These are phyloP conservation scores for Tephrocybe sp. DNA, from an alignment of 768 basidiomycete genomes.

Conservation along the genomic window DNA sequence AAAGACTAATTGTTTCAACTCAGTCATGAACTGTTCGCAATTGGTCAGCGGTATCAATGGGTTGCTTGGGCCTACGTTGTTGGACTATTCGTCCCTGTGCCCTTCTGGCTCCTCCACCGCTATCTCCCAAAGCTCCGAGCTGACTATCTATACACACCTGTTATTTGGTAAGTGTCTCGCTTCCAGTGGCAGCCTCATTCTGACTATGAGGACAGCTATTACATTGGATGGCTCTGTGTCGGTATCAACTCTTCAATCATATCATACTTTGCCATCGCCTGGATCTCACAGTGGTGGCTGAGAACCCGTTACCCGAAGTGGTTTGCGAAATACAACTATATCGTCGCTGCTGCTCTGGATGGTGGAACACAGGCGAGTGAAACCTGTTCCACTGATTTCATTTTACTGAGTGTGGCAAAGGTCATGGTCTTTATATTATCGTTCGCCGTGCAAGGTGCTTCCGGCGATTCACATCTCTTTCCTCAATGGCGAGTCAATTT, in stretches of 20 bases:
- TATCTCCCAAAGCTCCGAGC: slow-evolving; percentile 42
- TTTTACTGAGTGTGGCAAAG: slow-evolving; percentile 27
- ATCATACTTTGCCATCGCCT: slow-evolving; percentile 38
- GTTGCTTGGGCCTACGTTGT: slow-evolving; percentile 46
- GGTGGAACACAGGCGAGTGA: slow-evolving; percentile 31
- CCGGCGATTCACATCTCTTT: slow-evolving; percentile 46
- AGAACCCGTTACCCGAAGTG: slow-evolving; percentile 42
- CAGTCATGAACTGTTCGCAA: slow-evolving; percentile 40
- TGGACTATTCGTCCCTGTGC: slow-evolving; percentile 49
- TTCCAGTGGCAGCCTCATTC: not conserved
- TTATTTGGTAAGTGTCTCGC: slow-evolving; percentile 32
- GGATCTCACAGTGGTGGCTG: slow-evolving; percentile 46
- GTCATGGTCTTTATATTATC: slow-evolving; percentile 57
- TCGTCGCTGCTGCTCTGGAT: slow-evolving; percentile 35
- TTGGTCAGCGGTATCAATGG: slow-evolving; percentile 45
- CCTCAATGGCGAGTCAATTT: slow-evolving; percentile 37
- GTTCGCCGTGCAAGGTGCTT: slow-evolving; percentile 49
- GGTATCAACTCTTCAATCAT: slow-evolving; percentile 47
- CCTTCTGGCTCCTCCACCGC: slow-evolving; percentile 47
- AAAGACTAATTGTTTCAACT: not conserved
- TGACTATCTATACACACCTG: slow-evolving; percentile 46
- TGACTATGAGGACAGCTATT: slow-evolving; percentile 27
- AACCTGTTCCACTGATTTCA: not conserved
- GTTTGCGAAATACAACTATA: slow-evolving; percentile 44
- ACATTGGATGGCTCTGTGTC: slow-evolving; percentile 46